Conservation (phyloP, 148 eudicot genomes). For the Fagopyrum esculentum region DNA sequence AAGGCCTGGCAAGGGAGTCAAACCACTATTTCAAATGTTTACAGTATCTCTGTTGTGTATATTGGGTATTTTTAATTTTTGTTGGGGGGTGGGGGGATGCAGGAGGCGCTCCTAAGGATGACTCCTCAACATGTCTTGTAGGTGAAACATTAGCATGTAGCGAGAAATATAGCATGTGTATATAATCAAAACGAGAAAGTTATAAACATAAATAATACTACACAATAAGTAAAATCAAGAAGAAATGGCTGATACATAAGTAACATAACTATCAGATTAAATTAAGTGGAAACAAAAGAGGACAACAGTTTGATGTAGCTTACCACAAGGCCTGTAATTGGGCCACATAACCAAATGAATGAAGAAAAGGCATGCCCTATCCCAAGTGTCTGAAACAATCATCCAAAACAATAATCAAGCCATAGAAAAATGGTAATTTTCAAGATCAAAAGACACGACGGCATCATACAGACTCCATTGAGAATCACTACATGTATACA, state of each 20-base stretch:
- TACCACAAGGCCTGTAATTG: constrained; percentile 99
- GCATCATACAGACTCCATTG: neutral
- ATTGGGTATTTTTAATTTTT: no score
- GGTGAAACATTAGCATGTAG: neutral
- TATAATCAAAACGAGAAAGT: neutral
- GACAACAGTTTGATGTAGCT: constrained; percentile 20
- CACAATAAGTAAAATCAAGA: neutral
- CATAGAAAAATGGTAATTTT: neutral
- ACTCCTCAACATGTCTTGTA: neutral
- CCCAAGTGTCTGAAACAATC: constrained; percentile 82
- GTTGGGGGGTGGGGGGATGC: no score
- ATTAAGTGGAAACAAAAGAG: neutral
- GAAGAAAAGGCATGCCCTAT: constrained; percentile 92
- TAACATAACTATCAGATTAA: neutral
- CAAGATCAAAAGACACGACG: neutral
- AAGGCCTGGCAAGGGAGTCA: neutral
- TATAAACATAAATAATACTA: neutral
- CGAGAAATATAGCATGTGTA: neutral
- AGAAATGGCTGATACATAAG: no score
- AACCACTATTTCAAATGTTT: neutral
- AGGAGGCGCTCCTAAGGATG: neutral
- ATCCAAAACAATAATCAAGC: constrained; percentile 19
- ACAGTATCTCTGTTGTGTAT: neutral
- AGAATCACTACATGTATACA: neutral
- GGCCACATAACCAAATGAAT: constrained; percentile 98